Percentiles rank a stretch among this genome's conserved stretches.
These are phyloP conservation scores for Rubus idaeus DNA, from an alignment of 306 rosid species.

Conservation along the genomic window DNA sequence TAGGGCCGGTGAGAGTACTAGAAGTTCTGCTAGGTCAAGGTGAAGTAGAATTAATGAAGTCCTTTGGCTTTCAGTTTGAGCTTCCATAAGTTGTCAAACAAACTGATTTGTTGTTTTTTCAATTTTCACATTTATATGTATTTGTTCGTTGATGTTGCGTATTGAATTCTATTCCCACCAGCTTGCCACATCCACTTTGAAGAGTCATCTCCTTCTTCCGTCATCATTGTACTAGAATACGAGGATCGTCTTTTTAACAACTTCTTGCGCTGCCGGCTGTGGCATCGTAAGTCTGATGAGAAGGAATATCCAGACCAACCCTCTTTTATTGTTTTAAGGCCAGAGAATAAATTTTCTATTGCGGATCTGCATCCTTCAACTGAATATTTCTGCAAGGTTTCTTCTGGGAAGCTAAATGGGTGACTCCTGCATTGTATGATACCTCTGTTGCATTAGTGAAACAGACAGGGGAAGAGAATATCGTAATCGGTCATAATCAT, in stretches of 20 bases:
- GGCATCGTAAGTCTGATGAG: slow-evolving; percentile 56
- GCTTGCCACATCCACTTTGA: slow-evolving; percentile 66
- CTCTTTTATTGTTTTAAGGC: slow-evolving; percentile 71
- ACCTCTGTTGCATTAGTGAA: slow-evolving; percentile 27
- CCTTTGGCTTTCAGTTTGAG: background rate
- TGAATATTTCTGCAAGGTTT: slow-evolving; percentile 83
- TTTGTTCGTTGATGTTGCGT: slow-evolving; percentile 10
- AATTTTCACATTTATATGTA: background rate
- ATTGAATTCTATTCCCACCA: slow-evolving; percentile 34
- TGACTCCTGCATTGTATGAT: slow-evolving; percentile 45
- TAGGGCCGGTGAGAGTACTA: background rate
- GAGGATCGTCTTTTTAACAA: slow-evolving; percentile 52
- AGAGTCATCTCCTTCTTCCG: slow-evolving; percentile 72
- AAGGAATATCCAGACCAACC: slow-evolving; percentile 77
- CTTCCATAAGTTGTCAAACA: background rate
- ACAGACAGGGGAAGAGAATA: slow-evolving; percentile 29
- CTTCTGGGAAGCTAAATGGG: slow-evolving; percentile 81
- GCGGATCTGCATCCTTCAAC: slow-evolving; percentile 69
- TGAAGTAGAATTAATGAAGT: background rate
- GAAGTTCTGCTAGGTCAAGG: background rate
- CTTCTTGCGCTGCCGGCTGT: slow-evolving; percentile 77
- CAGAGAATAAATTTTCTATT: slow-evolving; percentile 69
- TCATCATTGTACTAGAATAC: slow-evolving; percentile 62
- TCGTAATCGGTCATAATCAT: slow-evolving; percentile 37
- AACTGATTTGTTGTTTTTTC: background rate